phyloP scores from a whole-genome alignment of 2,329 filamentous ascomycete species.

The Nigrospora osmanthi region DNA sequence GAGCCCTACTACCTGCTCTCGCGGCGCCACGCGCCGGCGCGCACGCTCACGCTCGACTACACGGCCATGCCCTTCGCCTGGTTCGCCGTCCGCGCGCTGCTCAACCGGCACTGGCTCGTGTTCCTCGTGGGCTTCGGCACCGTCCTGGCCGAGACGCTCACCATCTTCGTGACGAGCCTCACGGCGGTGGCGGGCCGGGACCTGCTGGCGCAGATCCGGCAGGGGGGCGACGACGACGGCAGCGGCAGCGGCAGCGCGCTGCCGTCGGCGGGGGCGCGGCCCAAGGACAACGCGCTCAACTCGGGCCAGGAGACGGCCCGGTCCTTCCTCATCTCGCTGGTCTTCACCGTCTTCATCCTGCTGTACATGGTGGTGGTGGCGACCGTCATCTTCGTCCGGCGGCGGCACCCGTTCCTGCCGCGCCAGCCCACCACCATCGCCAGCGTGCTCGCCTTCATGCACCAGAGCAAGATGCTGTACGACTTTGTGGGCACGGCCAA shows the following conservation, averaged over 20 bases:
- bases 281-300: constrained; percentile 24
- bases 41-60: constrained; percentile 64
- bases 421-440: constrained; percentile 74
- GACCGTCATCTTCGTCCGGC: constrained; percentile 49
- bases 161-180: constrained; percentile 59
- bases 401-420: constrained; percentile 64
- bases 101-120: constrained; percentile 58
- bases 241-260: constrained; percentile 3
- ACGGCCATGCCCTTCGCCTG: constrained; percentile 63
- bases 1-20: constrained; percentile 69
- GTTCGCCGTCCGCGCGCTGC: constrained; percentile 52
- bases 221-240: constrained; percentile 8
- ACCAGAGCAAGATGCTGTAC: constrained; percentile 73
- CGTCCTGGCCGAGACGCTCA: constrained; percentile 66
- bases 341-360: constrained; percentile 55
- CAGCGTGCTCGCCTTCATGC: constrained; percentile 67
- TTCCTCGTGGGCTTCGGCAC: constrained; percentile 63
- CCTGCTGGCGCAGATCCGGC: constrained; percentile 35
- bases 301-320: constrained; percentile 51
- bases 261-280: constrained; percentile 6
- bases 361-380: constrained; percentile 55
- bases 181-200: constrained; percentile 55
- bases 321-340: constrained; percentile 61
- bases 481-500: constrained; percentile 66
- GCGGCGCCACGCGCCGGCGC: constrained; percentile 54